Evolutionary conservation across 371 early-diverging fungal genomes (phyloP).

Genomic region (Gilbertella persicaria): DNA sequence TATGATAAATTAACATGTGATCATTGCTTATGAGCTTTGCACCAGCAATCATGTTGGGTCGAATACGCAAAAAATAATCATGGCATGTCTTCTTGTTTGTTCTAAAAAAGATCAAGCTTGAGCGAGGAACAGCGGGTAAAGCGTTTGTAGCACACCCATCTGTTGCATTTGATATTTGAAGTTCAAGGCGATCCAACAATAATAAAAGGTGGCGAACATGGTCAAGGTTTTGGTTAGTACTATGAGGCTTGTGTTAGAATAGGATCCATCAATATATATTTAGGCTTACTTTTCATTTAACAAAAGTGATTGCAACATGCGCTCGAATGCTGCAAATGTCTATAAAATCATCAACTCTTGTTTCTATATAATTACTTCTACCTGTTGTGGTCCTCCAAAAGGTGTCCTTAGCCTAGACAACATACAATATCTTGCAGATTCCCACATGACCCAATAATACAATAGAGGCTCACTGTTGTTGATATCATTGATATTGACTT

Average conservation of each 20-base stretch:
- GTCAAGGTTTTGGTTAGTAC: conserved; percentile 1
- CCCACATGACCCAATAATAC: conserved; percentile 79
- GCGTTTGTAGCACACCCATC: conserved; percentile 61
- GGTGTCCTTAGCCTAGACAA: conserved; percentile 73
- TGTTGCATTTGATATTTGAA: conserved; percentile 71
- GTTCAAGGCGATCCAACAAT: conserved; percentile 72
- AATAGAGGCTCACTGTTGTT: conserved; percentile 42
- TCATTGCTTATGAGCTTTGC: conserved; percentile 44
- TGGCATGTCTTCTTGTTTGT: conserved; percentile 74
- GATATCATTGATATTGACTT: conserved; percentile 17
- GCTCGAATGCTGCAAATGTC: conserved; percentile 74
- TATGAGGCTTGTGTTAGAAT: too few relatives aligned
- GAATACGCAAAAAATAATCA: conserved; percentile 74
- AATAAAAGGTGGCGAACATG: conserved; percentile 40
- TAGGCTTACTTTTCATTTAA: conserved; percentile 5
- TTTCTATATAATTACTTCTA: conserved; percentile 12
- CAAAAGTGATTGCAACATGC: conserved; percentile 42
- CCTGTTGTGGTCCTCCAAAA: conserved; percentile 75
- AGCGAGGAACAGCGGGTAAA: conserved; percentile 63
- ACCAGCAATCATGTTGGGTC: conserved; percentile 49
- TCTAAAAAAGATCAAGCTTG: conserved; percentile 70
- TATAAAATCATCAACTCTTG: conserved; percentile 17
- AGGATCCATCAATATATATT: too few relatives aligned
- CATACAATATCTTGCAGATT: conserved; percentile 74
- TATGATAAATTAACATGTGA: conserved; percentile 47